A percentile compares a stretch with the other conserved stretches of the same genome.
These are phyloP conservation scores for Colletotrichum cuscutae DNA, from an alignment of 2,329 filamentous ascomycete genomes.

Conservation along the genomic window DNA sequence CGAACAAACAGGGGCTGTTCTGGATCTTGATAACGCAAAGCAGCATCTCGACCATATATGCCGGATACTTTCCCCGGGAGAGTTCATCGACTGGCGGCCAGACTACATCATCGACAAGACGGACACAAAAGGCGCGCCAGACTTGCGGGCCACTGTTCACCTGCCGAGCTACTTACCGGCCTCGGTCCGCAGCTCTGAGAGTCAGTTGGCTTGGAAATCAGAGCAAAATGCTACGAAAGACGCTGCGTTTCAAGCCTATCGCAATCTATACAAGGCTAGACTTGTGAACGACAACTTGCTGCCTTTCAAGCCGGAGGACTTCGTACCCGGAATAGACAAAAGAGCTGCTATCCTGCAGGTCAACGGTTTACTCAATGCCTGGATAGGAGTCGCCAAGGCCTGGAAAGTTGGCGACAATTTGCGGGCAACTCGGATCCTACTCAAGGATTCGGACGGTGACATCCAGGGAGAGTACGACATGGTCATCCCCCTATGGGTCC, in stretches of 20 bases:
- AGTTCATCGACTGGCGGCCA: conserved; percentile 73
- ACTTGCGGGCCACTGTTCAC: conserved; percentile 69
- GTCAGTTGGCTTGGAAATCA: conserved; percentile 70
- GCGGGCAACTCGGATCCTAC: conserved; percentile 34
- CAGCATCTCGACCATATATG: conserved; percentile 89
- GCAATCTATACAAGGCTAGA: conserved; percentile 73
- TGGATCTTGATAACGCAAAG: conserved; percentile 79
- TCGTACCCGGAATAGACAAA: conserved; percentile 49
- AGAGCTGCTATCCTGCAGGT: conserved; percentile 49
- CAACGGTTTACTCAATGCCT: conserved; percentile 56
- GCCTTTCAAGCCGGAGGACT: conserved; percentile 63
- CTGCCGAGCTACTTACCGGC: conserved; percentile 78
- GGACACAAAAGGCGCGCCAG: conserved; percentile 39
- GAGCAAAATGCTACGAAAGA: conserved; percentile 82
- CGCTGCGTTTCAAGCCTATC: conserved; percentile 84
- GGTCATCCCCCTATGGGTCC: conserved; percentile 55
- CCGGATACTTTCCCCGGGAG: conserved; percentile 62
- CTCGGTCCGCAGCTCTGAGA: conserved; percentile 63
- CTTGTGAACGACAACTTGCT: conserved; percentile 83
- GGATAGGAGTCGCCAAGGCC: conserved; percentile 52
- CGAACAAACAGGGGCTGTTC: conserved; percentile 64
- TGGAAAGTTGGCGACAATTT: conserved; percentile 52
- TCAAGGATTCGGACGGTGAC: conserved; percentile 42
- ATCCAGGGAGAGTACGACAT: conserved; percentile 52
- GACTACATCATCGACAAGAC: conserved; percentile 70